A percentile compares a stretch with the other conserved stretches of the same genome.
Conservation (phyloP, 2,329 filamentous ascomycete genomes). For the Neonectria sp. region DNA sequence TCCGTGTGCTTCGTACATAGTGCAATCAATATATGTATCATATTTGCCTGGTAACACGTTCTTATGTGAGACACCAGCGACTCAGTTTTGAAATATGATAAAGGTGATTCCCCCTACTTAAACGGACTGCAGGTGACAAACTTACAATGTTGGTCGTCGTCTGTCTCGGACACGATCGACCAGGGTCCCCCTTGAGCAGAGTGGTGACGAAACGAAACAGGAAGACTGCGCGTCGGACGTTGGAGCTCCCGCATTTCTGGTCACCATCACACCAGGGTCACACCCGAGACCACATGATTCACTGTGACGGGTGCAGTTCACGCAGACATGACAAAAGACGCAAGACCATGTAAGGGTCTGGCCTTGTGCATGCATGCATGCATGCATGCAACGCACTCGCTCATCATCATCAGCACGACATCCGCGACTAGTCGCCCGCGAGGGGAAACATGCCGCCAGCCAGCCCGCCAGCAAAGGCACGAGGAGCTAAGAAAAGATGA, state of each 20-base stretch:
- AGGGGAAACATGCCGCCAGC: slow-evolving; percentile 5
- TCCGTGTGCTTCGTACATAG: background rate
- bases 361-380: slow-evolving; percentile 20
- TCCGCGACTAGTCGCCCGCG: slow-evolving; percentile 26
- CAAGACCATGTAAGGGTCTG: background rate
- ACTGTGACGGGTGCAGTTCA: background rate
- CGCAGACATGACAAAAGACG: background rate
- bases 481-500: background rate
- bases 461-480: background rate
- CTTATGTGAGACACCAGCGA: slow-evolving; percentile 10
- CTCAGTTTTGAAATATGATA: slow-evolving; percentile 13
- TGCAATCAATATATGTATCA: background rate
- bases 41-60: background rate
- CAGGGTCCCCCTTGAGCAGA: slow-evolving; percentile 38
- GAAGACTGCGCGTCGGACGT: slow-evolving; percentile 32
- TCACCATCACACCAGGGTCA: background rate
- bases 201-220: slow-evolving; percentile 44
- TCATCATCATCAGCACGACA: slow-evolving; percentile 26
- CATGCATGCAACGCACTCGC: slow-evolving; percentile 1
- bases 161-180: slow-evolving; percentile 40
- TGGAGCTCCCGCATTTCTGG: slow-evolving; percentile 9
- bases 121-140: slow-evolving; percentile 1
- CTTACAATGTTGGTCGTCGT: slow-evolving; percentile 6
- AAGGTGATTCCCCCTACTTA: slow-evolving; percentile 11
- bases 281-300: background rate